These are phyloP conservation scores for Xerocomus amazonicus DNA, from an alignment of 1,284 basidiomycete genomes.

Conservation along the genomic window DNA sequence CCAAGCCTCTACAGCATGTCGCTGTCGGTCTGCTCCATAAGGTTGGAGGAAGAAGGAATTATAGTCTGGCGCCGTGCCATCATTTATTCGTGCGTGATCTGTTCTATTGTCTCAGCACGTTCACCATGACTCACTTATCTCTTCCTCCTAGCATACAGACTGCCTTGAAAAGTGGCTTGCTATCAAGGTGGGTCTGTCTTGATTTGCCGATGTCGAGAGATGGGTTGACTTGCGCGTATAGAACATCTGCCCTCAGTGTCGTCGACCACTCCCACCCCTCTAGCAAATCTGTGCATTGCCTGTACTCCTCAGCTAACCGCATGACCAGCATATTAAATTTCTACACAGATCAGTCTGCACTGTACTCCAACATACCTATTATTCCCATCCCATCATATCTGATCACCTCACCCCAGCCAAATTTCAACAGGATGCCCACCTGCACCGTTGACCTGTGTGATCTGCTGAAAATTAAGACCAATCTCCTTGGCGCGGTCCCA, in stretches of 20 bases:
- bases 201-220: neutral
- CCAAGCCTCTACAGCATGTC: slow-evolving; percentile 34
- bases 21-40: slow-evolving; percentile 34
- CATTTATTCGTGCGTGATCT: slow-evolving; percentile 74
- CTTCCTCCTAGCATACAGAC: slow-evolving; percentile 62
- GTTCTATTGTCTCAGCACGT: neutral
- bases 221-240: slow-evolving; percentile 27
- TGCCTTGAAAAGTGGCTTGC: slow-evolving; percentile 88
- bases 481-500: slow-evolving; percentile 58
- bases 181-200: slow-evolving; percentile 62
- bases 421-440: slow-evolving; percentile 67
- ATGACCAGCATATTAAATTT: neutral
- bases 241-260: slow-evolving; percentile 89
- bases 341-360: slow-evolving; percentile 1
- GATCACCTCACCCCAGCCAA: slow-evolving; percentile 48
- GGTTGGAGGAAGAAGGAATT: slow-evolving; percentile 53
- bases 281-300: slow-evolving; percentile 27
- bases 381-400: slow-evolving; percentile 2
- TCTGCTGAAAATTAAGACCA: slow-evolving; percentile 50
- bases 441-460: slow-evolving; percentile 53
- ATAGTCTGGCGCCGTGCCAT: slow-evolving; percentile 85
- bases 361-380: slow-evolving; percentile 10
- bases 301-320: slow-evolving; percentile 9
- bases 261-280: slow-evolving; percentile 73
- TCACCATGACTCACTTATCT: neutral